Evolutionary conservation across 345 rosid species (phyloP), one percentile per base, ranked within the genome.

Genomic region (Reutealis trisperma): DNA sequence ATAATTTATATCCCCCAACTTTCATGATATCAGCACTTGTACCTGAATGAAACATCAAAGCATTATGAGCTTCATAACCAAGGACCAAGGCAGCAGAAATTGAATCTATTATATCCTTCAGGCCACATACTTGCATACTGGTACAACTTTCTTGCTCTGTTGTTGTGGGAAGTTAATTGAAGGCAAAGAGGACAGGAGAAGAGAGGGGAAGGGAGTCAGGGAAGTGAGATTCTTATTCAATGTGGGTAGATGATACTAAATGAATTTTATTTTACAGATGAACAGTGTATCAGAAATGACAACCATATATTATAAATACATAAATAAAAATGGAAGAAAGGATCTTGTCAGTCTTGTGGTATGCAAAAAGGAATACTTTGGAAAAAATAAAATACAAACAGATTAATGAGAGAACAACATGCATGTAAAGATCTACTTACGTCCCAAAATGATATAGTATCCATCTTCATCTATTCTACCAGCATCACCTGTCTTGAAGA

Each of bases 401-500:
- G 10, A 63, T 30, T 19, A 51, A 18, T 25, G 34, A 27, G 34
- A 62, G 11, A 11, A 63, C 3, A 41, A 6, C 34, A 52, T 3
- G 13, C 6, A 58, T 78, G 63, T 62, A 21, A 61, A 81, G 72
- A 75, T 59, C 15, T 77, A n/a, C 97, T 91, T 86, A 93, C 98
- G 95, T 84, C 98, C 97, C 90, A 96, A 86, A 84, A 96, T 96
- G 79, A 96, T 68, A 81, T 80, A 90, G 77, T 93, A 90, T 75
- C 97, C 98, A 75, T 96, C 97, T 78, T 93, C 94, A 75, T 96
- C 93, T 70, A 91, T 74, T 88, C 86, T 91, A 37, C 91, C 94
- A 78, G 97, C 92, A 89, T 96, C 98, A 72, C 99, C 99, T 16
- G 99, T 93, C 88, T 86, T 93, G 85, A 96, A 96, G 86, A 88